A percentile compares a stretch with the other conserved stretches of the same genome.
phyloP scores from a whole-genome alignment of 495 filamentous ascomycete species.

The Penicillium arizonense region DNA sequence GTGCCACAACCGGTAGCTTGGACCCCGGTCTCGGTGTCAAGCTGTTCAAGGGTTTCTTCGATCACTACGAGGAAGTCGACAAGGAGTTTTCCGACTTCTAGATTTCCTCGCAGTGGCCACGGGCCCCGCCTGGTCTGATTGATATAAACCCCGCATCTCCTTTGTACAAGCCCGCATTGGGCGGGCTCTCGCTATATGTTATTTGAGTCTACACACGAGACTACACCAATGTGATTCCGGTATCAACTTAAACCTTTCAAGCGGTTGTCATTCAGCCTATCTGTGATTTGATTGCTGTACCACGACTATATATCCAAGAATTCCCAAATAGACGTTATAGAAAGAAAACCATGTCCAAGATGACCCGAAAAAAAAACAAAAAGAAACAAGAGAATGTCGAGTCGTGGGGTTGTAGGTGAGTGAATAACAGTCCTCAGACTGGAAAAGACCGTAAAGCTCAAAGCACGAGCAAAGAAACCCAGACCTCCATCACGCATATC shows the following conservation, averaged over 20 bases:
- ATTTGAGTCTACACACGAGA: neutral
- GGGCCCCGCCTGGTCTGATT: neutral
- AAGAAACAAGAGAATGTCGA: neutral
- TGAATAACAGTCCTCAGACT: neutral
- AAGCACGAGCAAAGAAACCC: too few species aligned
- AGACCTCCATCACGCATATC: neutral
- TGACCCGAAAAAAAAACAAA: neutral
- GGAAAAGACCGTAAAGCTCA: neutral
- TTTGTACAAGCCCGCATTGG: conserved; percentile 1
- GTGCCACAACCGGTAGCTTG: conserved; percentile 81
- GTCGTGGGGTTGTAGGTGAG: neutral
- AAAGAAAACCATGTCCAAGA: neutral
- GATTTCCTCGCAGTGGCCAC: neutral
- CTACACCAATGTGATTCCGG: neutral
- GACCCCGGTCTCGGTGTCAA: conserved; percentile 89
- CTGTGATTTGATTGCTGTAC: conserved; percentile 1
- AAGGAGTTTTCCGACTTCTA: conserved; percentile 66
- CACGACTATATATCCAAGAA: conserved; percentile 4
- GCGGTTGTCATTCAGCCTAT: neutral
- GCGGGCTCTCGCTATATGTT: conserved; percentile 2
- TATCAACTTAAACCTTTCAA: neutral
- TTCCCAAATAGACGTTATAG: neutral
- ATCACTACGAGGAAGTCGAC: conserved; percentile 85
- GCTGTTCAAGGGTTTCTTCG: conserved; percentile 87
- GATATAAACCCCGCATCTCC: neutral